Base-by-base conservation (phyloP, 2,329 filamentous ascomycete genomes). In the Fusarium buxicola region DNA sequence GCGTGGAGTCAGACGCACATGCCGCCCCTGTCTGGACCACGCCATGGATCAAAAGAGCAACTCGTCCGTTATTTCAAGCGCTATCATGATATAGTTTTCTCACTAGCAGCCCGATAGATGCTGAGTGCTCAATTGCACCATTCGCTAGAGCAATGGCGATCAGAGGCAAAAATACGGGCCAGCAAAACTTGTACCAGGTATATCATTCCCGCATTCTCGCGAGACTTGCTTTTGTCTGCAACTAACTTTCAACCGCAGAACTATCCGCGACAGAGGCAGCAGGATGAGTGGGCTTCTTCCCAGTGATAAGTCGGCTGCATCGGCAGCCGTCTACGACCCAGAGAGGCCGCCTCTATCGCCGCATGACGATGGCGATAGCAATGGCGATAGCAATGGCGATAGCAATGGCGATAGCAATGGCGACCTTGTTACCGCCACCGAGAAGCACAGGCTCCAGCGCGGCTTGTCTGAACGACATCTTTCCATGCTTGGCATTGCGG, bases 401-500 rank as follows among this genome's bases (percentile, higher is more conserved):
- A 65, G 54, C 28, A 62, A 71, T 10, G 24, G 35, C 13, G 36
- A 52, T 15, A 31, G 24, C 34, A 52, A 52, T 41, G 67, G 54
- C 28, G 65, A 71, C 45, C 55, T 72, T 15, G 64, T 72, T 2
- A 72, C 69, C 15, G 55, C 45, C 10, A 59, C 59, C 3, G 69
- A 72, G 43, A 53, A 70, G 47, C 53, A 50, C n/a, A 61, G 49
- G 16, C 66, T 72, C 2, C 60, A 68, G 41, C 69, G 69, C 47
- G 69, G 69, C 13, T 55, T 72, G 11, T 56, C 58, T 3, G 69
- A 72, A 58, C 66, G 68, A 12, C 68, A 84, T 59, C 78, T 85
- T 55, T 82, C 84, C 65, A 74, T 84, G 47, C 82, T 84, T 58
- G 82, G 81, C 55, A 80, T 84, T 60, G 82, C 82, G 7, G 82